Evolutionary conservation across 768 basidiomycete species (phyloP), one percentile per base, ranked within the genome.

Genomic region (Serendipita sp.): DNA sequence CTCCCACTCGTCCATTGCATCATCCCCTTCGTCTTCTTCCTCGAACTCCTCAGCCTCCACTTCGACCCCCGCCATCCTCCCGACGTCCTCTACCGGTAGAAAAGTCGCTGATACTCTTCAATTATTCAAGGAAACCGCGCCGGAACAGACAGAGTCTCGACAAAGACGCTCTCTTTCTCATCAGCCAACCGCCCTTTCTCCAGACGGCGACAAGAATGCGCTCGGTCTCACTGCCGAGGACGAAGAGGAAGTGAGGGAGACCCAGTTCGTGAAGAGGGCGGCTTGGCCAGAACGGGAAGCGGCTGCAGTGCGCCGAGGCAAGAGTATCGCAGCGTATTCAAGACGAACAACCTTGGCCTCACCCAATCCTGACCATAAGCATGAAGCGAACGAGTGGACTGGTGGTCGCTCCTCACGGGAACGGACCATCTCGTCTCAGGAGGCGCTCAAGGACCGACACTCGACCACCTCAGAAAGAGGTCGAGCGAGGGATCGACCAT

Each of bases 231-330:
- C 33, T 61, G 44, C 61, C 11, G 53, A 53, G 31, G 62, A 53
- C 17, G 62, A 62, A 22, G 74, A 76, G 30, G 79, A 81, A 64
- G 82, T 87, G 45, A 79, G 81, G 26, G 80, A 85, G 65, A 79
- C 86, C 17, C 79, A 83, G 69, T 65, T 67, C 33, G 86, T 90
- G 51, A 89, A 88, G 70, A 81, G 88, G 44, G 83, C 89, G 16
- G 88, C 87, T 66, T 90, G 89, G 89, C 86, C 85, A 1, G 87
- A 88, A 71, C 81, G 85, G 42, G 88, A 88, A 73, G 75, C 81
- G 3, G 85, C 82, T 62, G 85, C 83, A 20, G 75, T 83, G 56
- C 77, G 86, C 63, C 76, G 86, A 63, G 84, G 86, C 69, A 82
- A 79, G 71, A 88, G 86, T 69, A 75, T 33, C 3, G 53, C 17